Evolutionary conservation across 257 asterid species (phyloP).

Genomic region (Misopates orontium): DNA sequence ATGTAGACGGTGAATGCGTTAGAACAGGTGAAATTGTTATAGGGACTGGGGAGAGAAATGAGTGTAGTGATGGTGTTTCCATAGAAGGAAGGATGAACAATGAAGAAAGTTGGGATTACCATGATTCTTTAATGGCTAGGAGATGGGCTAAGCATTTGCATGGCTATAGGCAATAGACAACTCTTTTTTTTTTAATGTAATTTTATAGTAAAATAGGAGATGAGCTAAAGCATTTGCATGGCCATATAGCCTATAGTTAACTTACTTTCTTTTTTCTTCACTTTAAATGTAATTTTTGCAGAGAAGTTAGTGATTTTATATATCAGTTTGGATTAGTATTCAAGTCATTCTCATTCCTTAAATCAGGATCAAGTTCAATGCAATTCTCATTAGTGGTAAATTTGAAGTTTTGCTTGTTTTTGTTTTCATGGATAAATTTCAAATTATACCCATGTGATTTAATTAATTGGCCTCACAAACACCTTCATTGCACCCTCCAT

Average conservation of each 20-base stretch:
- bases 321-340: constrained; percentile 15
- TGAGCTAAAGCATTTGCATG: constrained; percentile 97
- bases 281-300: constrained; percentile 20
- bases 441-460: no score
- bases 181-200: constrained; percentile 13
- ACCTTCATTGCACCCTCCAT: no score
- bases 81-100: constrained; percentile 66
- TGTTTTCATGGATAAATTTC: no score
- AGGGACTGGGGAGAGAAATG: constrained; percentile 41
- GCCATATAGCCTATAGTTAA: constrained; percentile 52
- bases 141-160: constrained; percentile 97
- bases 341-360: background rate
- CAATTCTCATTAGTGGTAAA: no score
- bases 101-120: constrained; percentile 78
- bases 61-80: constrained; percentile 30
- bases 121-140: constrained; percentile 89
- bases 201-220: constrained; percentile 64
- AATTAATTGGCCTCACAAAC: no score
- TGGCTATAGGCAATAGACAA: constrained; percentile 57
- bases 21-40: constrained; percentile 59
- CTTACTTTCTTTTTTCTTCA: constrained; percentile 4
- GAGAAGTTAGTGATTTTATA: constrained; percentile 21
- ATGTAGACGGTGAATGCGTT: constrained; percentile 52
- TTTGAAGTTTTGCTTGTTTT: no score
- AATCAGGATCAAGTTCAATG: no score